A percentile compares a stretch with the other conserved stretches of the same genome.
Evolutionary conservation across 495 filamentous ascomycete genomes (phyloP).

Genomic region (Friedmanniomyces endolithicus): DNA sequence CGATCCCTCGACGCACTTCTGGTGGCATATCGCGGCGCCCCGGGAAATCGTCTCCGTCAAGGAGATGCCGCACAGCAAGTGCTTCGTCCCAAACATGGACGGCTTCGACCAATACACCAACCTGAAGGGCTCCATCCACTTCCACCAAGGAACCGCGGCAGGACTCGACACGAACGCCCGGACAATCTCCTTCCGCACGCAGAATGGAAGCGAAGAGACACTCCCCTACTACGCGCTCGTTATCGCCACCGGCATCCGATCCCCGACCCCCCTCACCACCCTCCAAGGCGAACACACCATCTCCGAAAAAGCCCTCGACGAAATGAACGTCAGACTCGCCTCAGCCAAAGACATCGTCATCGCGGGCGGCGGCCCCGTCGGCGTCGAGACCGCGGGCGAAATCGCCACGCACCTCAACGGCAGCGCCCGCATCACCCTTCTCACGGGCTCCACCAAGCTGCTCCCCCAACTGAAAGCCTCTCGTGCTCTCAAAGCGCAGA

Average conservation of each 20-base stretch:
- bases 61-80: slow-evolving; percentile 23
- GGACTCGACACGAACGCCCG: slow-evolving; percentile 27
- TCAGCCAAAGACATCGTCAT: slow-evolving; percentile 35
- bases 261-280: slow-evolving; percentile 21
- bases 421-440: slow-evolving; percentile 35
- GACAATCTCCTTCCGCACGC: slow-evolving; percentile 22
- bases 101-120: slow-evolving; percentile 29
- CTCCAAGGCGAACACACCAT: slow-evolving; percentile 24
- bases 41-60: slow-evolving; percentile 30
- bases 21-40: slow-evolving; percentile 29
- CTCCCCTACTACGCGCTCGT: slow-evolving; percentile 36
- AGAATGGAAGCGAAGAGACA: slow-evolving; percentile 8
- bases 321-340: slow-evolving; percentile 20
- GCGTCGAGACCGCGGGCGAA: slow-evolving; percentile 48
- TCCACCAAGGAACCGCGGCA: slow-evolving; percentile 32
- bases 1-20: slow-evolving; percentile 30
- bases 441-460: slow-evolving; percentile 33
- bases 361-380: slow-evolving; percentile 53
- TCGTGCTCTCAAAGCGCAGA: slow-evolving; percentile 32
- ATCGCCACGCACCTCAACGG: slow-evolving; percentile 29
- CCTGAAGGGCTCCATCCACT: slow-evolving; percentile 18
- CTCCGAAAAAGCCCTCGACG: slow-evolving; percentile 18
- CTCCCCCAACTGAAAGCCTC: slow-evolving; percentile 34
- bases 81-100: slow-evolving; percentile 26
- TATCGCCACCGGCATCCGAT: slow-evolving; percentile 28